A percentile compares a stretch with the other conserved stretches of the same genome.
Evolutionary conservation across 2,329 filamentous ascomycete genomes (phyloP).

Genomic region (Dactylonectria estremocensis): DNA sequence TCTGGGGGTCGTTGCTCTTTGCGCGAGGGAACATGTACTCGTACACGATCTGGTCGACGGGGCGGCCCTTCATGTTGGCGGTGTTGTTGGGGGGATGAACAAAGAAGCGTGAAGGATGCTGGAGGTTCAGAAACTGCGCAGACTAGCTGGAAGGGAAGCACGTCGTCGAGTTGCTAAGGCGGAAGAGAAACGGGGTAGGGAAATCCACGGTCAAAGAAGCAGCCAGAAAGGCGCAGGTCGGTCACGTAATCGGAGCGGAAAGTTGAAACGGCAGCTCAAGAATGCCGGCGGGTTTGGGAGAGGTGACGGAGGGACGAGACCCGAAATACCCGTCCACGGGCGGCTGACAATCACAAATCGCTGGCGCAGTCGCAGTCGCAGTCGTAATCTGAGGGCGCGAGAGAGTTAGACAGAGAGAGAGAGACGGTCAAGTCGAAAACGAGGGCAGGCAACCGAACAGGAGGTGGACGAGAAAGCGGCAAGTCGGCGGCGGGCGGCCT

Average conservation of each 20-base stretch:
- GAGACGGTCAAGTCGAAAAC: slow-evolving; percentile 9
- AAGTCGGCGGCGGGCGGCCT: slow-evolving; percentile 28
- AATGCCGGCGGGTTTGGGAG: background rate
- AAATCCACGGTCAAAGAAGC: slow-evolving; percentile 21
- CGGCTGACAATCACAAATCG: slow-evolving; percentile 11
- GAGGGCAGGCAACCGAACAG: slow-evolving; percentile 15
- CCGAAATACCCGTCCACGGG: slow-evolving; percentile 27
- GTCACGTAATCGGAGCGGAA: slow-evolving; percentile 40
- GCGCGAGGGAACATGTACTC: slow-evolving; percentile 80
- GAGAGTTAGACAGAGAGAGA: background rate
- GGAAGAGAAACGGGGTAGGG: background rate
- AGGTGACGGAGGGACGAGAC: slow-evolving; percentile 19
- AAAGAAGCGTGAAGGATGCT: slow-evolving; percentile 12
- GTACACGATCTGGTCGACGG: slow-evolving; percentile 82
- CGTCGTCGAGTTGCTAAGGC: background rate
- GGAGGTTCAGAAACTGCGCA: background rate
- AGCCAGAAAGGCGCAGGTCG: slow-evolving; percentile 26
- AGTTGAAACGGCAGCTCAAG: slow-evolving; percentile 26
- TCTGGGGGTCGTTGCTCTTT: slow-evolving; percentile 77
- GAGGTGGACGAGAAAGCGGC: slow-evolving; percentile 25
- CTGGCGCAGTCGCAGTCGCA: slow-evolving; percentile 15
- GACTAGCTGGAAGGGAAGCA: background rate
- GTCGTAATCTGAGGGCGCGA: background rate
- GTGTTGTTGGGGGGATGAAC: slow-evolving; percentile 13
- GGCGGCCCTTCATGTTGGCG: slow-evolving; percentile 77